Base-by-base conservation (phyloP, 345 rosid species). In the Salix arbutifolia region DNA sequence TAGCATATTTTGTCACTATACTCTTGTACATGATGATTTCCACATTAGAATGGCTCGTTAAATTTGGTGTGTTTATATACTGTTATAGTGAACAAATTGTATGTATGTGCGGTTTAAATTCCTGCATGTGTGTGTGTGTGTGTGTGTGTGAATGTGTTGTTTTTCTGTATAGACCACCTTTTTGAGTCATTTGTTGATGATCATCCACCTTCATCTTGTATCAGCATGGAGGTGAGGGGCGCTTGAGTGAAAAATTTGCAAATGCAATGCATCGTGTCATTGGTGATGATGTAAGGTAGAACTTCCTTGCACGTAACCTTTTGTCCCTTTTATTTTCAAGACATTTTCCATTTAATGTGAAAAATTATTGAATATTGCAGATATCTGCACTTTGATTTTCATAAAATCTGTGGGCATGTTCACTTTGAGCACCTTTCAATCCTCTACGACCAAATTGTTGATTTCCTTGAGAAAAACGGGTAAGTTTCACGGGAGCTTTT, bases 181-280 rank as follows among this genome's bases (percentile, higher is more conserved):
- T 75, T 53, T 74, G 52, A 69, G 71, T 65, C 70, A 71, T 78
- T 73, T 52, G 61, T 75, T 79, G 67, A 33, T 78, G 19, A 72
- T 69, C 58, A 78, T 69, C 58, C 69, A 28, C 67, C 64, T 69
- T 80, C 76, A 71, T 80, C 83, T 76, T 65, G 83, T 82, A 76
- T 83, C 92, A 93, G 99, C 94, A 91, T 80, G 99, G 99, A 67
- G 92, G 89, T 46, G 98, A 96, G 88, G 99, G 99, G 66, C 93
- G 88, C 80, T 83, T 96, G 77, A 78, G 90, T 69, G 98, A 89
- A 83, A 93, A 89, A 80, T 93, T 74, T 86, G 89, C 89, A 72
- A 86, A 76, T 73, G 75, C 92, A 65, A 86, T 96, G 91, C 93
- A 93, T 76, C 83, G 84, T 73, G 74, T 92, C 69, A 60, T 69